A percentile compares a stretch with the other conserved stretches of the same genome.
phyloP scores from a whole-genome alignment of 2,329 filamentous ascomycete species.

The Cytospora piceicola region DNA sequence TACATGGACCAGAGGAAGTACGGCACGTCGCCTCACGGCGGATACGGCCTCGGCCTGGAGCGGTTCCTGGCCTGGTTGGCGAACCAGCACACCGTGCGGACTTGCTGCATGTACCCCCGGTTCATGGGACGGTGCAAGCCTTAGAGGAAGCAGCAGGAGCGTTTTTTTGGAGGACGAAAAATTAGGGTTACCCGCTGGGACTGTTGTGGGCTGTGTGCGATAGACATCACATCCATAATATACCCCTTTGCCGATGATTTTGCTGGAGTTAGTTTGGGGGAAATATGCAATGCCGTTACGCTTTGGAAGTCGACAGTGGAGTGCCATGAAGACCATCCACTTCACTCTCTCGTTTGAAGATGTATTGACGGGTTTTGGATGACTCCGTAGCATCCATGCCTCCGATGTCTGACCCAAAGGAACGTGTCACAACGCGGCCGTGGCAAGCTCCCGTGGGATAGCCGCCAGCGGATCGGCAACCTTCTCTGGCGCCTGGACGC shows the following conservation, averaged over 20 bases:
- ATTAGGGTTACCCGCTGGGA: background rate
- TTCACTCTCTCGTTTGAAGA: background rate
- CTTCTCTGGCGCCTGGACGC: conserved; percentile 5
- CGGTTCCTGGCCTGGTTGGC: conserved; percentile 70
- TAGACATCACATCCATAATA: background rate
- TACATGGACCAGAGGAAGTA: conserved; percentile 99
- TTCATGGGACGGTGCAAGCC: conserved; percentile 83
- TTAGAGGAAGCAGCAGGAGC: conserved; percentile 42
- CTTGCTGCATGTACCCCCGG: conserved; percentile 75
- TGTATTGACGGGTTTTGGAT: background rate
- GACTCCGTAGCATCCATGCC: background rate
- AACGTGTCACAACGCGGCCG: conserved; percentile 22
- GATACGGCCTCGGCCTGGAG: conserved; percentile 91
- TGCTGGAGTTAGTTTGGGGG: background rate
- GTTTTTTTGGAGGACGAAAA: background rate
- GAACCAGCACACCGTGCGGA: conserved; percentile 67
- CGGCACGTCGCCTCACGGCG: conserved; percentile 87
- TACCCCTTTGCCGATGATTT: background rate
- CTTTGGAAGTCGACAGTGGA: background rate
- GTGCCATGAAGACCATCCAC: background rate
- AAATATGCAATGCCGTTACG: background rate
- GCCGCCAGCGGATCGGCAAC: conserved; percentile 7
- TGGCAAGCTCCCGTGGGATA: background rate
- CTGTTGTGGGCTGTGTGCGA: background rate
- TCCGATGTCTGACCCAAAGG: background rate